Evolutionary conservation across 2,329 filamentous ascomycete genomes (phyloP), one percentile per base, ranked within the genome.

Genomic region (Exophiala lecanii-corni): DNA sequence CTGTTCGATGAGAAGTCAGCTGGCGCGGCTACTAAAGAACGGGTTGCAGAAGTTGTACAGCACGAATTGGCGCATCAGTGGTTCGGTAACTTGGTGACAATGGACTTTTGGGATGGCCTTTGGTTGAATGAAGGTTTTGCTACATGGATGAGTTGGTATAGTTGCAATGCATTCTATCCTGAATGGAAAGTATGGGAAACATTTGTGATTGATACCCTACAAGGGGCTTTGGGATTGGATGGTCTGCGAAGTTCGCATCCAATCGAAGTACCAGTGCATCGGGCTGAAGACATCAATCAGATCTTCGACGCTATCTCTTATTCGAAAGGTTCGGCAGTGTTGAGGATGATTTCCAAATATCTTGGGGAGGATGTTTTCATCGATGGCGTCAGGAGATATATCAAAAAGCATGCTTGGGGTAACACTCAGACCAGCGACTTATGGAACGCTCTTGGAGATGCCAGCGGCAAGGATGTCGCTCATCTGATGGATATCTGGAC

Each of bases 301-400:
- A 97, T 97, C 56, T 97, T 97, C 57, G 91, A 97, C 62, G 87
- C 89, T 50, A 97, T 97, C 55, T 96, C 91, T 1, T 97, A 97
- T 69, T 89, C 88, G 43, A 97, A 97, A 72, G 91, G 91, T 13
- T 96, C 89, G 9, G 94, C 89, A 57, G 89, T 97, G 23, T 75
- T 97, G 49, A 86, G 91, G 61, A 97, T 97, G 91, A 89, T 97
- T 54, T 95, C 91, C 15, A 94, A 89, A 54, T 94, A 94, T 59
- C 74, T 97, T 17, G 91, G 91, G 38, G 91, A 97, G 64, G 88
- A 96, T 32, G 75, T 79, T 13, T 97, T 97, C 74, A 80, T 97
- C 62, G 86, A 96, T 63, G 91, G 91, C 60, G 84, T 97, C 41
- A 81, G 89, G 39, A 78, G 79, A 43, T 97, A 97, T 63, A 79